Evolutionary conservation across 73 alveolate genomes (phyloP), one percentile per base, ranked within the genome.

Genomic region (Symbiodinium pilosum): DNA sequence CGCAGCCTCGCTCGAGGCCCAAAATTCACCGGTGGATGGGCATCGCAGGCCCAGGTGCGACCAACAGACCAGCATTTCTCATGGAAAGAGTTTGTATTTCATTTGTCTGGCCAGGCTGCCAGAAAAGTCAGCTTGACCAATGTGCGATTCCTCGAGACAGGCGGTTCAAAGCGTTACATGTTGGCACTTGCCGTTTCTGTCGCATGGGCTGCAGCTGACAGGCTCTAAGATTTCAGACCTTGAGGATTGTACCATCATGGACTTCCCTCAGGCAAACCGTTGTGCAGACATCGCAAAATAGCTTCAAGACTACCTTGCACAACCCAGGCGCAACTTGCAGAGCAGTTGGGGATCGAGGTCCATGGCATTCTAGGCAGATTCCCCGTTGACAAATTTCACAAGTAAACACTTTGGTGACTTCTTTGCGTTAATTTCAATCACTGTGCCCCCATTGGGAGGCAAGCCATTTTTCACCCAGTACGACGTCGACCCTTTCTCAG

Each of bases 21-120:
- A n/a, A 86, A 68, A 52, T 91, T 91, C 87, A 69, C 75, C 30
- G 97, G 97, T 6, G 97, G 97, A 30, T 91, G 97, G 97, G 81
- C 71, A 43, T 91, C 97, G 30, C 81, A 91, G 34, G 97, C 97
- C 9, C 51, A 91, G 77, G 94, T 44, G 6, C 30, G 85, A 28
- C 1, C 5, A 5, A 30, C 85, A 6, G 39, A 24, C 14, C 59
- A 47, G 59, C 6, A 47, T 47, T 14, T 47, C 59, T 47, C 64
- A 47, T 16, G 64, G 32, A 54, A 30, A 21, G n/a, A 2, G 71
- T 21, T 5, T 24, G 38, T 36, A 64, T 32, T 18, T 28, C 38
- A 28, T 64, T 28, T 2, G 40, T 64, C 28, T 28, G 32, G 36
- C 6, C 18, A 87, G 94, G 86, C 69, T 28, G 87, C 73, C 38